Base-by-base conservation (phyloP, 73 alveolate species). In the Urostyla sp. region DNA sequence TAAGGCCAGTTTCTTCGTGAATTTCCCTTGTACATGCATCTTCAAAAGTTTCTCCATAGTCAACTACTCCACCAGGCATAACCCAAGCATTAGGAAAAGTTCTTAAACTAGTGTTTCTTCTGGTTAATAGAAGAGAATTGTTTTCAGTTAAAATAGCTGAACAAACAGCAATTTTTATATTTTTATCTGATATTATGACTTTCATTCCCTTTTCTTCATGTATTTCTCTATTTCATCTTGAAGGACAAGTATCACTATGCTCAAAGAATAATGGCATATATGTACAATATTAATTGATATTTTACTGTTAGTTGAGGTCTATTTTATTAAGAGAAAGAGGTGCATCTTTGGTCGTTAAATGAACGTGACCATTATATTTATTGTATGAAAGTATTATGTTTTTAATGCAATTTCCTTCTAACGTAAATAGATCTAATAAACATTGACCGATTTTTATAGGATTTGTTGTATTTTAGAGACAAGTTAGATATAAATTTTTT, bases 201-300 rank as follows among this genome's bases (percentile, higher is more conserved):
- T 32, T 50, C 34, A 31, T 21, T 26, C 38, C 15, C 13, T 18
- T 36, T 0, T 32, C 32, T 1, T 31, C 52, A 24, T 36, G 16
- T 21, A 8, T n/a, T 6, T 31, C 27, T 27, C 87, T 30, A 37
- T n/a, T 49, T 27, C 66, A 35, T 37, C 87, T 55, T 0, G 76
- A 32, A 16, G 87, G 87, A 30, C 87, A 75, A 1, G 87, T 36
- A 27, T 75, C 87, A 32, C 79, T 56, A 30, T 75, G 87, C 40
- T 75, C 87, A 55, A 75, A 73, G 36, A 11, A 34, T 38, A 63
- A 20, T 26, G 37, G 32, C 10, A 21, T 63, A 23, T 63, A 63
- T 8, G 76, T 59, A 8, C 36, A 7, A 16, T 50, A 7, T 15
- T 50, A 18, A 15, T 50, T n/a, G n/a, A n/a, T n/a, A n/a, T n/a